Base-by-base conservation (phyloP, 192 early-diverging fungal genomes). In the Paraglomus occultum region DNA sequence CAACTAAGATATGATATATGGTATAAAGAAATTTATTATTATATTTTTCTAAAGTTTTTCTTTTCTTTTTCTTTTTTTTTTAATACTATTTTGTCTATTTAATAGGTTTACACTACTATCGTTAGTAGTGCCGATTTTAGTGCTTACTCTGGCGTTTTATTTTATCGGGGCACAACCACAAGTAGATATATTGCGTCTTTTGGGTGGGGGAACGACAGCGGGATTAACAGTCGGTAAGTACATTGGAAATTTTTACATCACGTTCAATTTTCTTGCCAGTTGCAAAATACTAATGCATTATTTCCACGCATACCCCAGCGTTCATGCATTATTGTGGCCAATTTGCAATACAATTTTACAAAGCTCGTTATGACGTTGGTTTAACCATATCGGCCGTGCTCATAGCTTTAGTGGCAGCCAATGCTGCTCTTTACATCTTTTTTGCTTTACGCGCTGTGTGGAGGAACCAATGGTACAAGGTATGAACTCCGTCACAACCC, bases 371-470 rank as follows among this genome's bases (percentile, higher is more conserved):
- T 17, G 51, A 63, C 11, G 39, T 63, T 8, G 10, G 20, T 6
- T 74, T 59, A 48, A 67, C 83, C 9, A 49, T 71, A 23, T 76
- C 75, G 1, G 73, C 82, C n/a, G 65, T 71, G 9, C 14, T 76
- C 5, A 79, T 84, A 58, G 81, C 76, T n/a, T 64, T 70, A 47
- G 15, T 51, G 8, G 76, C 81, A 6, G 61, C 77, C 4, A 80
- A 77, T 11, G 64, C 71, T 10, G 74, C 81, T 8, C 60, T 84
- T 9, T 72, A 57, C 22, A 77, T 84, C n/a, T 84, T 84, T 51
- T 84, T 83, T 62, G 72, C 72, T 20, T 58, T 84, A 47, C 70
- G 81, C 40, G 75, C 80, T 39, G 43, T 72, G 52, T 84, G 83
- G 83, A 65, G 68, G 46, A 78, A 73, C 47, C 57, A 64, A 31